A percentile compares a stretch with the other conserved stretches of the same genome.
These are phyloP conservation scores for Auricularia auricula-judae DNA, from an alignment of 768 basidiomycete genomes.

Conservation along the genomic window DNA sequence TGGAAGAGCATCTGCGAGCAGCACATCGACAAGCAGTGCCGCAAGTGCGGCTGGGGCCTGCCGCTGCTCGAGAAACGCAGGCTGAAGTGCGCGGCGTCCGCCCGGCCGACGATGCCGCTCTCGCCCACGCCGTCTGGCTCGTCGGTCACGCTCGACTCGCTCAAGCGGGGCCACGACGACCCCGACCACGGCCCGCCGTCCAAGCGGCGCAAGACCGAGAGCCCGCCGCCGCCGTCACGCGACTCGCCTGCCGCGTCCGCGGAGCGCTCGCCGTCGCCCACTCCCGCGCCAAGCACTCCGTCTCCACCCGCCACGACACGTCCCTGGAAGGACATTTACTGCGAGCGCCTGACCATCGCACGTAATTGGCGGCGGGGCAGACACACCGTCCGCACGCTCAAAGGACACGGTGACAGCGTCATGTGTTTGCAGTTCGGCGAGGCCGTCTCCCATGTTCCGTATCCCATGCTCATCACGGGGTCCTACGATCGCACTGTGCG, in stretches of 20 bases:
- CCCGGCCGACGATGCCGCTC: neutral
- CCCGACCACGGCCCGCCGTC: conserved; percentile 6
- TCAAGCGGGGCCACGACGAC: conserved; percentile 6
- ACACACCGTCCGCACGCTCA: conserved; percentile 71
- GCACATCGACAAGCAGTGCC: conserved; percentile 94
- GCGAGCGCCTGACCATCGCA: conserved; percentile 91
- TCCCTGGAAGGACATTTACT: conserved; percentile 98
- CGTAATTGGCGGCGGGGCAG: conserved; percentile 95
- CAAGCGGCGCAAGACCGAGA: conserved; percentile 13
- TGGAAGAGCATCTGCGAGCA: conserved; percentile 97
- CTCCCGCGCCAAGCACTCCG: conserved; percentile 18
- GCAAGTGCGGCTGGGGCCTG: conserved; percentile 95
- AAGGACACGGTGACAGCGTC: conserved; percentile 91
- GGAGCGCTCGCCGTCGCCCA: conserved; percentile 1
- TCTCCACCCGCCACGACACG: conserved; percentile 43
- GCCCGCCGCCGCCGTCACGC: conserved; percentile 2
- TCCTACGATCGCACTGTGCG: conserved; percentile 92
- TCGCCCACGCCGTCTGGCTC: conserved; percentile 5
- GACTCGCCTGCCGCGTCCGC: conserved; percentile 6
- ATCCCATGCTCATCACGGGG: conserved; percentile 93
- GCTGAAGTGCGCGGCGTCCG: conserved; percentile 21
- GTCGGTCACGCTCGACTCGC: conserved; percentile 11
- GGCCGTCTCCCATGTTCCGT: conserved; percentile 66
- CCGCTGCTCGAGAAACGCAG: conserved; percentile 73
- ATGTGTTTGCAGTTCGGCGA: conserved; percentile 97